These are phyloP conservation scores for Solanum tacnaense DNA, from an alignment of 257 asterid genomes.

Conservation along the genomic window DNA sequence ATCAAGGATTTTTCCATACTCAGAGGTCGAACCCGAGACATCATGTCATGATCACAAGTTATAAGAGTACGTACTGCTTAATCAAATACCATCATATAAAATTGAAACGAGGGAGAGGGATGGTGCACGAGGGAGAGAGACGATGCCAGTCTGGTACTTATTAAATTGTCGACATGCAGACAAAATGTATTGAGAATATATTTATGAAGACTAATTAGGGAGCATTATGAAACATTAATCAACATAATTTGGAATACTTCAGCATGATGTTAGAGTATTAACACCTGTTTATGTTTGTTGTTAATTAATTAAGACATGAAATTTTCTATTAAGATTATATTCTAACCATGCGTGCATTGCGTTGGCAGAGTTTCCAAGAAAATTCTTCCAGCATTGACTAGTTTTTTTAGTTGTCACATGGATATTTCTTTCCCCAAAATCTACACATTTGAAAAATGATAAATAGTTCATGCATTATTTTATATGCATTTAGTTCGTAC, in stretches of 20 bases:
- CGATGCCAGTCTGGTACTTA: not conserved
- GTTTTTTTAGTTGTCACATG: not conserved
- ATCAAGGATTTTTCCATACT: not conserved
- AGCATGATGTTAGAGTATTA: not conserved
- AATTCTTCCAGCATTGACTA: not conserved
- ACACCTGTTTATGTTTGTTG: not conserved
- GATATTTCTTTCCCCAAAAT: not conserved
- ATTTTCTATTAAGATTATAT: not conserved
- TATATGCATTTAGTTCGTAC: not conserved
- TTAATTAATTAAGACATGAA: not conserved
- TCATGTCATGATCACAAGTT: no score
- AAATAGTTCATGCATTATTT: not conserved
- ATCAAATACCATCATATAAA: not conserved
- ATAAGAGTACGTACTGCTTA: not conserved
- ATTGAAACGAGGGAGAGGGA: not conserved
- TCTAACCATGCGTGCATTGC: not conserved
- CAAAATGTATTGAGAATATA: not conserved
- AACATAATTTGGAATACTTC: not conserved
- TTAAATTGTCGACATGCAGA: not conserved
- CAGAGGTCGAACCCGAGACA: no score
- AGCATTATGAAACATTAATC: not conserved
- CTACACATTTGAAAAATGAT: not conserved
- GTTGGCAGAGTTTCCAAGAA: not conserved
- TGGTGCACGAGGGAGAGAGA: not conserved
- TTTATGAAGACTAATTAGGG: not conserved